A percentile compares a stretch with the other conserved stretches of the same genome.
phyloP scores from a whole-genome alignment of 768 basidiomycete genomes.

The Fibroporia radiculosa region DNA sequence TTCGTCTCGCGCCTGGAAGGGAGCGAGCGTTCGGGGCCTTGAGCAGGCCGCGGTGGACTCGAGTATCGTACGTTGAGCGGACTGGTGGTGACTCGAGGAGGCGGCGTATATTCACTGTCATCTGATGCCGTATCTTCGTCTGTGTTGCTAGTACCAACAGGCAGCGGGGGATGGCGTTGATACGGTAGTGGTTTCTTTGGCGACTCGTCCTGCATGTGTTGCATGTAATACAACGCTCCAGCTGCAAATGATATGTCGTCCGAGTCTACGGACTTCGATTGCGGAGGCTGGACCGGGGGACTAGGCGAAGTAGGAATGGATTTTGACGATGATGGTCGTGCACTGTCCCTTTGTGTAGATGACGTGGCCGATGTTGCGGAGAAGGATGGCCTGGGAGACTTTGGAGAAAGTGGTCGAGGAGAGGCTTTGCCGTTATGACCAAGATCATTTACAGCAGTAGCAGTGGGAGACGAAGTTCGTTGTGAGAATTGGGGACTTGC shows the following conservation, averaged over 20 bases:
- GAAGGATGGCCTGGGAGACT: not conserved
- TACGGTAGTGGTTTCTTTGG: constrained; percentile 6
- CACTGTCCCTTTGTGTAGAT: too few species aligned
- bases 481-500: not conserved
- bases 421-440: not conserved
- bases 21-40: not conserved
- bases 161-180: constrained; percentile 21
- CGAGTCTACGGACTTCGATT: constrained; percentile 14
- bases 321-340: constrained; percentile 10
- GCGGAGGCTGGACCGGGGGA: constrained; percentile 23
- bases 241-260: constrained; percentile 45
- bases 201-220: constrained; percentile 36
- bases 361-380: not conserved
- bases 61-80: constrained; percentile 8
- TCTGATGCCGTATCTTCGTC: constrained; percentile 33
- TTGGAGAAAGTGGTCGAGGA: not conserved
- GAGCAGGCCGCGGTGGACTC: constrained; percentile 6
- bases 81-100: constrained; percentile 8
- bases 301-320: constrained; percentile 11
- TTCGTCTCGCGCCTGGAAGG: not conserved
- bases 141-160: constrained; percentile 10
- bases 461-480: not conserved
- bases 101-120: constrained; percentile 15
- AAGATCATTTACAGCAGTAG: not conserved
- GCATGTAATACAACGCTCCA: constrained; percentile 65